Percentiles rank a stretch among this genome's conserved stretches.
phyloP scores from a whole-genome alignment of 2,329 filamentous ascomycete species.

The Lasiodiplodia hormozganensis region DNA sequence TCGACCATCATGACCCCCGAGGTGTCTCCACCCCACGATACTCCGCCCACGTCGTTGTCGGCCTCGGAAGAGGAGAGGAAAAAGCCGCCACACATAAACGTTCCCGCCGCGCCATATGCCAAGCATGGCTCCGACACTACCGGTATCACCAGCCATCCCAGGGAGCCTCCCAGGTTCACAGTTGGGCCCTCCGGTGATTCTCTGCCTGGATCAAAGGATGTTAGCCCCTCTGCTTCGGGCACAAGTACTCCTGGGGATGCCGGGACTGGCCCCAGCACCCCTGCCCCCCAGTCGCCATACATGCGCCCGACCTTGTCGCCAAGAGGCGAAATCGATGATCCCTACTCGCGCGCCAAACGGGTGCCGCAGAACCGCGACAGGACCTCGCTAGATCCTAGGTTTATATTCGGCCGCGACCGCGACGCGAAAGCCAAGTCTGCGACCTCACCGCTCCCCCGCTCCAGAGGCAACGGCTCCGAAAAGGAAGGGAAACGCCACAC shows the following conservation, averaged over 20 bases:
- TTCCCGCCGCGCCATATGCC: conserved; percentile 43
- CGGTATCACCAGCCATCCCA: conserved; percentile 52
- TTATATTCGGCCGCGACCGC: conserved; percentile 75
- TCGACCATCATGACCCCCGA: conserved; percentile 63
- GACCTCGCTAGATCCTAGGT: conserved; percentile 76
- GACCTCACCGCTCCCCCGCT: conserved; percentile 52
- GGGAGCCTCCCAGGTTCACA: conserved; percentile 61
- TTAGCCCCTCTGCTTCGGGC: conserved; percentile 67
- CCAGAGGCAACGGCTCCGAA: conserved; percentile 48
- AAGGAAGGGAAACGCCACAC: conserved; percentile 60
- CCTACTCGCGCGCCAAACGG: conserved; percentile 83
- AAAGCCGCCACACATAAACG: conserved; percentile 40
- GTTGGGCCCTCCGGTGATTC: conserved; percentile 64
- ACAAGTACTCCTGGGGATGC: conserved; percentile 53
- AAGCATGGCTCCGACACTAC: conserved; percentile 24
- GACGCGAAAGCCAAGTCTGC: conserved; percentile 38
- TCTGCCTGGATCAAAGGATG: conserved; percentile 61
- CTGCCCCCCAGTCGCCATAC: conserved; percentile 64
- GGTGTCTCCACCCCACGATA: conserved; percentile 61
- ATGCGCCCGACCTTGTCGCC: conserved; percentile 76
- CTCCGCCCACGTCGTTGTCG: conserved; percentile 55
- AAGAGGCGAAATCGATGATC: conserved; percentile 79
- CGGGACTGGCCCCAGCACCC: conserved; percentile 45
- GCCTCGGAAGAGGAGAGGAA: conserved; percentile 28
- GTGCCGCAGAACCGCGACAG: conserved; percentile 71